Conservation (phyloP, 1,139 yeast genomes). For the Lodderomyces elongisporus region DNA sequence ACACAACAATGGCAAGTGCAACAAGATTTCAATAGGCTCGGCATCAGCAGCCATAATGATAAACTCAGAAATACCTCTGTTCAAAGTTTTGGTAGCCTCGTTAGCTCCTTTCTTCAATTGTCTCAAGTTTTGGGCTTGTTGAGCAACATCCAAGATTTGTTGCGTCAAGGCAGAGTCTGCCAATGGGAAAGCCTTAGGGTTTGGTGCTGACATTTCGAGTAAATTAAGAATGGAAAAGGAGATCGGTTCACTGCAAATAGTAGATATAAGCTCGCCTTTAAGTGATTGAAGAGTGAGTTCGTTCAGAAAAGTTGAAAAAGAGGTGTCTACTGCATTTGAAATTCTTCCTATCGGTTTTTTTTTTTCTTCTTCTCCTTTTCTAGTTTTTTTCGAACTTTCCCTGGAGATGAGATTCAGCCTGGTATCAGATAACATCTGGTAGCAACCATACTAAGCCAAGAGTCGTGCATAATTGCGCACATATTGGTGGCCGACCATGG, state of each 20-base stretch:
- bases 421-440: too few species aligned
- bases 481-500: too few species aligned
- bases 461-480: too few species aligned
- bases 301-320: background rate
- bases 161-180: conserved; percentile 95
- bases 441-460: too few species aligned
- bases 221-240: conserved; percentile 8
- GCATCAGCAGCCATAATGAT: conserved; percentile 99
- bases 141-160: conserved; percentile 96
- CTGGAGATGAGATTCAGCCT: too few species aligned
- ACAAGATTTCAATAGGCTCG: conserved; percentile 96
- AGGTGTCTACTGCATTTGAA: background rate
- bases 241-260: conserved; percentile 59
- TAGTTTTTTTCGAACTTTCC: conserved; percentile 1
- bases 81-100: conserved; percentile 98
- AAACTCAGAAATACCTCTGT: conserved; percentile 99
- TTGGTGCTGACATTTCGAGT: conserved; percentile 60
- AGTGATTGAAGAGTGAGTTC: conserved; percentile 1
- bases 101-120: conserved; percentile 99
- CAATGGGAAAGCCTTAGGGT: conserved; percentile 97
- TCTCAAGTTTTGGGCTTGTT: conserved; percentile 96
- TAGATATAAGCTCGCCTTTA: conserved; percentile 42
- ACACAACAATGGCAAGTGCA: conserved; percentile 95
- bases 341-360: background rate
- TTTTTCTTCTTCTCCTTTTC: background rate